Percentiles rank a stretch among this genome's conserved stretches.
phyloP scores from a whole-genome alignment of 768 basidiomycete genomes.

The Leucosporidium scottii region DNA sequence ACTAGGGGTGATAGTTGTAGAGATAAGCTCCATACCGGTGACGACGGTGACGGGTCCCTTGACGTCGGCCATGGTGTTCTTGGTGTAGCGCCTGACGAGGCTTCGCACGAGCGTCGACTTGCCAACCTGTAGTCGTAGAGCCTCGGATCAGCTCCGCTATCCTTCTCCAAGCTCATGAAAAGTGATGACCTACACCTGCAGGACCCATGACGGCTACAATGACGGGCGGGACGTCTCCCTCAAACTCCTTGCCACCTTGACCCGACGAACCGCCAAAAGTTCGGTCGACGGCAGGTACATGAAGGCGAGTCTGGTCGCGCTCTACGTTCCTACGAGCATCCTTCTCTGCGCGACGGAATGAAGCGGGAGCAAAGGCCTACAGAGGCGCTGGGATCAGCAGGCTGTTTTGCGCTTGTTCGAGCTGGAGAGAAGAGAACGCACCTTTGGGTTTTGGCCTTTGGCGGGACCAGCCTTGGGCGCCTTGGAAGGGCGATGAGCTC shows the following conservation, averaged over 20 bases:
- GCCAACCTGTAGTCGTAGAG: constrained; percentile 51
- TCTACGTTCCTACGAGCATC: constrained; percentile 88
- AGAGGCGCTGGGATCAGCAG: neutral
- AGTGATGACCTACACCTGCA: constrained; percentile 57
- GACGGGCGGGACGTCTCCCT: constrained; percentile 83
- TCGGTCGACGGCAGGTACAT: constrained; percentile 90
- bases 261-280: constrained; percentile 56
- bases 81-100: constrained; percentile 83
- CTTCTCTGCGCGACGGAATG: constrained; percentile 81
- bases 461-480: constrained; percentile 58
- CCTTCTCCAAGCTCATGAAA: neutral
- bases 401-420: constrained; percentile 34
- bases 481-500: constrained; percentile 67
- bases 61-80: constrained; percentile 80
- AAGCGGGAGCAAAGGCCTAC: constrained; percentile 72
- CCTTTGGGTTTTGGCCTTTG: constrained; percentile 85
- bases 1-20: neutral
- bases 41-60: constrained; percentile 93
- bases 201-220: constrained; percentile 93
- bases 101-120: constrained; percentile 90
- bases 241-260: constrained; percentile 45
- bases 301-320: constrained; percentile 84
- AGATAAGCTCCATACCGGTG: constrained; percentile 46
- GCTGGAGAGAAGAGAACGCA: constrained; percentile 39
- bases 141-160: neutral